These are phyloP conservation scores for Paraconiothyrium sp. DNA, from an alignment of 2,329 filamentous ascomycete genomes.

Conservation along the genomic window DNA sequence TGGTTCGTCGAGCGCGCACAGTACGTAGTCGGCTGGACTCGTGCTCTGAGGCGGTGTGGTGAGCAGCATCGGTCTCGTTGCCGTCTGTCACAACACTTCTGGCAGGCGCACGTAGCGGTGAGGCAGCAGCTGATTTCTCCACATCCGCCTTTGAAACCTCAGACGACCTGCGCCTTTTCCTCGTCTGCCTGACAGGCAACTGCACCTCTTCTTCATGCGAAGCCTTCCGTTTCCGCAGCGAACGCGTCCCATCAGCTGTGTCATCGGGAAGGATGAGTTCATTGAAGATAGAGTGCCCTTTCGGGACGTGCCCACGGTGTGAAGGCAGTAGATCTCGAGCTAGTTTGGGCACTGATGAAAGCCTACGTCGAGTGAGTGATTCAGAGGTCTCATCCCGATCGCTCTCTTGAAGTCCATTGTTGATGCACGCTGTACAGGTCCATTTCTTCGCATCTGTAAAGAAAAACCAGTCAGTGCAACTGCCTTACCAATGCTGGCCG, in stretches of 20 bases:
- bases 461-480: slow-evolving; percentile 29
- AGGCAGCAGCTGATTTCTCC: slow-evolving; percentile 37
- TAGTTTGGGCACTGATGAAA: slow-evolving; percentile 71
- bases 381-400: slow-evolving; percentile 53
- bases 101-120: slow-evolving; percentile 41
- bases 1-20: slow-evolving; percentile 43
- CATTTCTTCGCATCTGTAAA: slow-evolving; percentile 65
- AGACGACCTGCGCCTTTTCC: slow-evolving; percentile 55
- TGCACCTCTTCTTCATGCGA: slow-evolving; percentile 72
- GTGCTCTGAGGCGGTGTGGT: slow-evolving; percentile 40
- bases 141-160: slow-evolving; percentile 45
- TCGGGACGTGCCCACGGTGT: slow-evolving; percentile 71
- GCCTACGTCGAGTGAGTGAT: slow-evolving; percentile 57
- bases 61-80: slow-evolving; percentile 40
- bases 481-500: slow-evolving; percentile 9
- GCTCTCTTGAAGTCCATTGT: slow-evolving; percentile 52
- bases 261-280: slow-evolving; percentile 76
- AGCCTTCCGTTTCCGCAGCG: slow-evolving; percentile 84
- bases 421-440: slow-evolving; percentile 68
- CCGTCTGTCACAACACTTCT: slow-evolving; percentile 42
- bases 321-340: slow-evolving; percentile 77
- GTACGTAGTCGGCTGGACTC: slow-evolving; percentile 42
- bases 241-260: slow-evolving; percentile 77
- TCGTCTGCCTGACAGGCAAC: slow-evolving; percentile 51
- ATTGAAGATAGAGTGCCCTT: slow-evolving; percentile 76